Conservation (phyloP, 257 asterid species). For the Solanum clarkiae region DNA sequence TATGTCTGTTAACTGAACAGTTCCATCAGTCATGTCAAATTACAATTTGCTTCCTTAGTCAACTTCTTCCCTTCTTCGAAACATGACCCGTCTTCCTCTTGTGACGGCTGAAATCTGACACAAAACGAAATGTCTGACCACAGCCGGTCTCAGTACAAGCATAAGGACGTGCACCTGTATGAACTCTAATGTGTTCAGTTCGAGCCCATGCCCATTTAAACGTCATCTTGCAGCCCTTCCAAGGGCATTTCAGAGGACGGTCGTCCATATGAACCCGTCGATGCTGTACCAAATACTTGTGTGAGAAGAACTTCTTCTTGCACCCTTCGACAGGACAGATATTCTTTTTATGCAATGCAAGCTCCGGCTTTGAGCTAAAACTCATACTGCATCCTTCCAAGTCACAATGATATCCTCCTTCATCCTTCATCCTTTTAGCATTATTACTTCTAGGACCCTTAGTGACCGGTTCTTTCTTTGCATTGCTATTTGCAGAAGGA, state of each 20-base stretch:
- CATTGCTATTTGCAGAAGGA: background rate
- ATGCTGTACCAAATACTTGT: constrained; percentile 94
- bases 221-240: constrained; percentile 99
- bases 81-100: constrained; percentile 95
- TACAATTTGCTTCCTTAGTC: background rate
- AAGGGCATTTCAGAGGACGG: constrained; percentile 95
- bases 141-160: constrained; percentile 75
- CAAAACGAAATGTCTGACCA: constrained; percentile 91
- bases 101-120: constrained; percentile 98
- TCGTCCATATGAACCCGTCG: constrained; percentile 94
- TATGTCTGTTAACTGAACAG: constrained; percentile 17
- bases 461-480: background rate
- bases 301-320: constrained; percentile 91
- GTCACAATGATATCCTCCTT: constrained; percentile 57
- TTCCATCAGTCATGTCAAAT: constrained; percentile 13
- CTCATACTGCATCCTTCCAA: constrained; percentile 90
- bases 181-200: constrained; percentile 94
- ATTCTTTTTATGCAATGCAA: constrained; percentile 51
- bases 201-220: constrained; percentile 99
- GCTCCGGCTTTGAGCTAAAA: constrained; percentile 70
- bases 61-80: constrained; percentile 52
- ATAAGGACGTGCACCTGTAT: constrained; percentile 95
- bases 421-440: constrained; percentile 31
- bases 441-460: background rate
- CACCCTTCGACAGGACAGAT: constrained; percentile 90